Conservation (phyloP, 148 eudicot species). For the Fagopyrum tataricum region DNA sequence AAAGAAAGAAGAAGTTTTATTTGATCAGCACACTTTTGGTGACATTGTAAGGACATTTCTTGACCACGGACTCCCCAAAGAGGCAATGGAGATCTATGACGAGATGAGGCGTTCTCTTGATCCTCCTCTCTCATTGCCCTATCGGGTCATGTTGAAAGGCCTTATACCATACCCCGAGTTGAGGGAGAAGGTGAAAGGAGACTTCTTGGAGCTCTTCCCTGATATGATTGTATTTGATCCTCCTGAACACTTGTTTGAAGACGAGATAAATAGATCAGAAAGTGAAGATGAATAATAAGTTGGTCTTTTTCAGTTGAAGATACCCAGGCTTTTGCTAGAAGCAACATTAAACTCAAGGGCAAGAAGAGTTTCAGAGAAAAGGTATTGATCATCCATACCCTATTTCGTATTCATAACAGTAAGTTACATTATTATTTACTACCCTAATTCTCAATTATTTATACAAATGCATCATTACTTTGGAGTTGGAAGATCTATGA, state of each 20-base stretch:
- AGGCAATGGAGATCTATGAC: slow-evolving; percentile 78
- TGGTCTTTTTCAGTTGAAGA: background rate
- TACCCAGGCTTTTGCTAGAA: no score
- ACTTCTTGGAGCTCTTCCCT: slow-evolving; percentile 87
- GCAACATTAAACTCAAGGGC: no score
- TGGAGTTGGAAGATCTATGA: no score
- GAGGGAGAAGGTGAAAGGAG: slow-evolving; percentile 84
- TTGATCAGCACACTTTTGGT: slow-evolving; percentile 95
- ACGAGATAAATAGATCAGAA: slow-evolving; percentile 38
- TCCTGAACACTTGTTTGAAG: slow-evolving; percentile 77
- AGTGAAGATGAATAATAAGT: slow-evolving; percentile 49
- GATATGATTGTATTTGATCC: slow-evolving; percentile 64
- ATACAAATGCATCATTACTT: no score
- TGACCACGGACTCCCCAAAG: slow-evolving; percentile 59
- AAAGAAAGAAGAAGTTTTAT: slow-evolving; percentile 61
- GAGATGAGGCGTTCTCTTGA: slow-evolving; percentile 93
- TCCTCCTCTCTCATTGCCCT: slow-evolving; percentile 75
- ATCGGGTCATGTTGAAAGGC: slow-evolving; percentile 86
- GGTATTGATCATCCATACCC: no score
- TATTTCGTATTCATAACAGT: no score
- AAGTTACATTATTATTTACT: no score
- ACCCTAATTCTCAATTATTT: no score
- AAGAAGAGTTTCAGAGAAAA: no score
- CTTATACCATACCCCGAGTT: slow-evolving; percentile 78
- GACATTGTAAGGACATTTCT: slow-evolving; percentile 78